A percentile compares a stretch with the other conserved stretches of the same genome.
These are phyloP conservation scores for Exophiala calicioides DNA, from an alignment of 2,329 filamentous ascomycete species.

Conservation along the genomic window DNA sequence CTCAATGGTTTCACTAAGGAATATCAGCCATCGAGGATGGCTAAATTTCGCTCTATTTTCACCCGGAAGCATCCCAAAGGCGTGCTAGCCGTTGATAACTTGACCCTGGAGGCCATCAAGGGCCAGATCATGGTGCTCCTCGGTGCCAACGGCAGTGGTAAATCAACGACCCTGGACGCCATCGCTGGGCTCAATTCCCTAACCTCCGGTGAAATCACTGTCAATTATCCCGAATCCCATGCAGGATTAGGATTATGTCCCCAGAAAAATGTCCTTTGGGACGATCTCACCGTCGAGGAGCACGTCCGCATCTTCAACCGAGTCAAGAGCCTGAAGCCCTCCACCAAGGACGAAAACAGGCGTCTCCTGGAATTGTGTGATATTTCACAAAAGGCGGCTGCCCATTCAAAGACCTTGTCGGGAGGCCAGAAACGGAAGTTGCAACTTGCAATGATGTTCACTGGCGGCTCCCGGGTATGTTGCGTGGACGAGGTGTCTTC, in stretches of 20 bases:
- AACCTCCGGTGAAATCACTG: conserved; percentile 72
- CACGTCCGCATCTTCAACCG: conserved; percentile 82
- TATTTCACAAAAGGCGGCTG: conserved; percentile 70
- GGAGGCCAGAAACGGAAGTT: conserved; percentile 91
- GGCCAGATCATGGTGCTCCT: conserved; percentile 85
- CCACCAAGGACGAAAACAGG: conserved; percentile 40
- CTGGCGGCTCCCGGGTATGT: conserved; percentile 82
- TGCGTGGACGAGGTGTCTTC: conserved; percentile 90
- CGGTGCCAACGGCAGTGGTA: conserved; percentile 87
- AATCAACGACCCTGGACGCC: conserved; percentile 84
- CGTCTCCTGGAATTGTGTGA: conserved; percentile 69
- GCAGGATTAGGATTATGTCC: conserved; percentile 84
- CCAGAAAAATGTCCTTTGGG: conserved; percentile 93
- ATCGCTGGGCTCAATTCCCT: conserved; percentile 80
- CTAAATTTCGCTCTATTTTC: conserved; percentile 47
- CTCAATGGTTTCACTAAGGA: conserved; percentile 75
- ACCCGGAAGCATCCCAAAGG: conserved; percentile 59
- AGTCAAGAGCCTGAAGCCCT: conserved; percentile 57
- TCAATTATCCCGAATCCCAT: conserved; percentile 74
- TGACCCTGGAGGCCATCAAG: conserved; percentile 69
- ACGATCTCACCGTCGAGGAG: conserved; percentile 80
- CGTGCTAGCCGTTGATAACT: conserved; percentile 74
- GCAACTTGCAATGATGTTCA: conserved; percentile 93
- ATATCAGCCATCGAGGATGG: conserved; percentile 68
- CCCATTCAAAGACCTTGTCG: conserved; percentile 74